phyloP scores from a whole-genome alignment of 176 grass and related monocot genomes.

The Eleusine coracana region DNA sequence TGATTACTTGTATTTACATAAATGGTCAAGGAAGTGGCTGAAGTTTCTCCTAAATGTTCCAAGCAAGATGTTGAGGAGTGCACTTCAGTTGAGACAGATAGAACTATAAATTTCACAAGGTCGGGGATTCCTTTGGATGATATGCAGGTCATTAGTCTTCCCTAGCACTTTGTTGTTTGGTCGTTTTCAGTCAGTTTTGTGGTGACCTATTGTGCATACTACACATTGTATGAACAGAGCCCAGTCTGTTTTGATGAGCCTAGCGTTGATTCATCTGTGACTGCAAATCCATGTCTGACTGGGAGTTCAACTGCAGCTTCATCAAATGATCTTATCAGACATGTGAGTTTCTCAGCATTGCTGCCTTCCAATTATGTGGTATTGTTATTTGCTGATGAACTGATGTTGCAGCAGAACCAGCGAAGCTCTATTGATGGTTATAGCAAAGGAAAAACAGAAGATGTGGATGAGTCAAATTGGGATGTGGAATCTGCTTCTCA shows the following conservation, averaged over 20 bases:
- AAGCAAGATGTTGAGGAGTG: constrained; percentile 29
- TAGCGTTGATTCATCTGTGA: constrained; percentile 10
- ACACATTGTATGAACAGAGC: constrained; percentile 39
- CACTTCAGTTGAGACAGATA: constrained; percentile 26
- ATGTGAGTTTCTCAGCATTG: constrained; percentile 46
- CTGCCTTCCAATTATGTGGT: constrained; percentile 4
- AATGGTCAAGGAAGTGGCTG: constrained; percentile 78
- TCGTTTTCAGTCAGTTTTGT: constrained; percentile 22
- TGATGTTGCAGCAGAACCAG: constrained; percentile 50
- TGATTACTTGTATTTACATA: constrained; percentile 42
- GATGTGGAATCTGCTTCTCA: constrained; percentile 35
- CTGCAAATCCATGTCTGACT: constrained; percentile 2
- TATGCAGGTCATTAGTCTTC: constrained; percentile 31
- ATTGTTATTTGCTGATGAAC: constrained; percentile 29
- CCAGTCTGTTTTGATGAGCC: constrained; percentile 16
- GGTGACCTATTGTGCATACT: constrained; percentile 28
- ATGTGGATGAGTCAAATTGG: constrained; percentile 23
- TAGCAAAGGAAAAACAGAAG: constrained; percentile 27
- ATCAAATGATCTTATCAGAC: constrained; percentile 31
- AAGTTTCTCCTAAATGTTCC: constrained; percentile 42
- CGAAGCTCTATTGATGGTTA: constrained; percentile 42
- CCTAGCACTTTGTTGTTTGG: constrained; percentile 9
- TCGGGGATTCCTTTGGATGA: constrained; percentile 39
- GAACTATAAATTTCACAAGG: constrained; percentile 24
- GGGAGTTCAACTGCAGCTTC: constrained; percentile 22